Evolutionary conservation across 441 rosid species (phyloP).

Genomic region (Mallotus repandus): DNA sequence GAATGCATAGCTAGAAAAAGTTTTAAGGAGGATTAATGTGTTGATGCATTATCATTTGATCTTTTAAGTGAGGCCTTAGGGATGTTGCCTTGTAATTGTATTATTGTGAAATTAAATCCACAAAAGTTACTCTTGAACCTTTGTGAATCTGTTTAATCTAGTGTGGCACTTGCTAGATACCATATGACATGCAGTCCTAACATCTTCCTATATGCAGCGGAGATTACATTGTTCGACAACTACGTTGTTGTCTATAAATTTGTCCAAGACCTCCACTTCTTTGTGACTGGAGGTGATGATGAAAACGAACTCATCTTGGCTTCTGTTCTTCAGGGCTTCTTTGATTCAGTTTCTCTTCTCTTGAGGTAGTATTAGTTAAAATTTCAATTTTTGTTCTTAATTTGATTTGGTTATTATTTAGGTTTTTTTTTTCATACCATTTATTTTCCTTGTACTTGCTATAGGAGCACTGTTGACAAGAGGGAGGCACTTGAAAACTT

Average conservation of each 20-base stretch:
- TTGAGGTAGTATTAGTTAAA: conserved; percentile 51
- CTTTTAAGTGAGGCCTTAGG: neutral
- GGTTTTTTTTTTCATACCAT: conserved; percentile 5
- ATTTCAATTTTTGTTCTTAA: neutral
- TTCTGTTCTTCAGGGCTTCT: conserved; percentile 86
- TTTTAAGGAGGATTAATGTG: neutral
- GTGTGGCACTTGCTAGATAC: neutral
- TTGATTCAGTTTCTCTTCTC: conserved; percentile 73
- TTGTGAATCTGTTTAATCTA: conserved; percentile 1
- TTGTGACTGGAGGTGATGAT: conserved; percentile 62
- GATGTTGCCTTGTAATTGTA: neutral
- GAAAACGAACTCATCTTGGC: conserved; percentile 87
- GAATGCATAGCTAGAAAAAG: neutral
- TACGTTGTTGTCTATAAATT: conserved; percentile 56
- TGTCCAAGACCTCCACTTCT: conserved; percentile 69
- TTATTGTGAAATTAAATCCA: neutral
- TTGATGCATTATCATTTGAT: neutral
- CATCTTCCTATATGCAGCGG: conserved; percentile 43
- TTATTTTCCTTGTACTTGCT: conserved; percentile 17
- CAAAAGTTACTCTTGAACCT: neutral
- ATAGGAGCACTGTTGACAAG: conserved; percentile 79
- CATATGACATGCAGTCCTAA: neutral
- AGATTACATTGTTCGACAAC: conserved; percentile 56
- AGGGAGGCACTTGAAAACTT: conserved; percentile 88
- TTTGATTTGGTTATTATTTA: conserved; percentile 6